Base-by-base conservation (phyloP, 1,284 basidiomycete genomes). In the Ustilago vetiveriae region DNA sequence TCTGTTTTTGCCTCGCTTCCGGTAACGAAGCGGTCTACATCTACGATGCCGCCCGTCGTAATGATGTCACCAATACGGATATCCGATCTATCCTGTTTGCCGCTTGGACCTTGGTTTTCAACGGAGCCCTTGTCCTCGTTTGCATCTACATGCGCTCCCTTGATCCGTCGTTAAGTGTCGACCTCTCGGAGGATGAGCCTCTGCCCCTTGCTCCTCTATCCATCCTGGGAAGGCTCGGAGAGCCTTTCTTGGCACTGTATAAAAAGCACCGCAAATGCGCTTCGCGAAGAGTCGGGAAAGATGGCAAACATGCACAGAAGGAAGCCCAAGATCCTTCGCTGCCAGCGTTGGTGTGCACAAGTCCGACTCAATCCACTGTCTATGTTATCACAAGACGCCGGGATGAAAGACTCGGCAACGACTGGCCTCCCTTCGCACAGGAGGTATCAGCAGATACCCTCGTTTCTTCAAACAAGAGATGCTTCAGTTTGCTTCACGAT, bases 151-250 rank as follows among this genome's bases (percentile, higher is more conserved):
- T 42, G 49, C 56, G 64, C 9, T 56, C 64, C 3, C 56, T 67
- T 22, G 64, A 67, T 35, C 64, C 64, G n/a, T 55, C 64, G 27
- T 57, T 67, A 17, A 67, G 48, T 27, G 32, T 67, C 26, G 64
- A 67, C 16, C n/a, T 56, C n/a, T 26, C 51, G 21, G 52, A 56
- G 0, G 56, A 50, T 13, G 52, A 39, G 23, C 29, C 45, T 5
- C 13, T 24, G 9, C 41, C 45, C 5, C n/a, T 42, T 5, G 32
- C 46, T 7, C 17, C 45, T 16, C 41, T 41, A 1, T 40, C 55
- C 5, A 32, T 32, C 8, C 6, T 42, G 3, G 35, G 6, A 8
- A 29, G 14, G 16, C 14, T 55, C n/a, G 11, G 21, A 26, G 41
- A 24, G 37, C n/a, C 30, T 4, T 40, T 32, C 9, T 41, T 33